A percentile compares a stretch with the other conserved stretches of the same genome.
These are phyloP conservation scores for Malbranchea zuffiana DNA, from an alignment of 2,329 filamentous ascomycete species.

Conservation along the genomic window DNA sequence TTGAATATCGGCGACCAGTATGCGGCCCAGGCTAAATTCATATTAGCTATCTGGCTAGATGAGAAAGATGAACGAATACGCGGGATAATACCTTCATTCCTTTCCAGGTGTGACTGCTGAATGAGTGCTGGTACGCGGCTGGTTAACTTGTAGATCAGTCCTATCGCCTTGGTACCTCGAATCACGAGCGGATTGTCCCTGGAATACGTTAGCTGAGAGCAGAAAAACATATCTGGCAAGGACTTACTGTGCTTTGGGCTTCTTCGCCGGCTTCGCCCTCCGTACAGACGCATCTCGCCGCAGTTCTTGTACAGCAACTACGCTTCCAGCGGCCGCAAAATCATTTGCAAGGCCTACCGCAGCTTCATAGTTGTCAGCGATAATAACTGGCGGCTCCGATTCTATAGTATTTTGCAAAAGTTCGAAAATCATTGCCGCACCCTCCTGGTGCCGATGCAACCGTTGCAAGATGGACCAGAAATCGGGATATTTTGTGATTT, in stretches of 20 bases:
- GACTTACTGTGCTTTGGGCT: constrained; percentile 45
- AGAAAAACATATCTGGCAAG: constrained; percentile 5
- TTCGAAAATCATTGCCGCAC: constrained; percentile 68
- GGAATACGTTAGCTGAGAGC: constrained; percentile 17
- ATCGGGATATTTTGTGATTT: constrained; percentile 91
- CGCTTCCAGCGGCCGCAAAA: constrained; percentile 72
- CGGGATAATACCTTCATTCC: constrained; percentile 55
- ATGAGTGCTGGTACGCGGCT: constrained; percentile 74
- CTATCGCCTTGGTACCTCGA: constrained; percentile 69
- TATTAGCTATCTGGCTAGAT: constrained; percentile 15
- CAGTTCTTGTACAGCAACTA: constrained; percentile 60
- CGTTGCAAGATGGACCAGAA: constrained; percentile 87
- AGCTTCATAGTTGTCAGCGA: constrained; percentile 90
- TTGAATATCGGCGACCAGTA: constrained; percentile 96
- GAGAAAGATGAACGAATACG: not conserved
- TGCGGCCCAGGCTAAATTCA: constrained; percentile 71
- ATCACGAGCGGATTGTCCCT: constrained; percentile 62
- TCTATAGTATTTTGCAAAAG: constrained; percentile 72
- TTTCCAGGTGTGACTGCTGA: constrained; percentile 84
- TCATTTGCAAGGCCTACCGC: constrained; percentile 75
- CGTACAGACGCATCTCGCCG: constrained; percentile 47
- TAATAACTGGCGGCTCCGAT: constrained; percentile 65
- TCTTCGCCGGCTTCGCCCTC: constrained; percentile 44
- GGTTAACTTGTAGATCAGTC: constrained; percentile 71
- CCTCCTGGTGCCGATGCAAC: constrained; percentile 57